Conservation (phyloP, 768 basidiomycete species). For the Mycena filopes region DNA sequence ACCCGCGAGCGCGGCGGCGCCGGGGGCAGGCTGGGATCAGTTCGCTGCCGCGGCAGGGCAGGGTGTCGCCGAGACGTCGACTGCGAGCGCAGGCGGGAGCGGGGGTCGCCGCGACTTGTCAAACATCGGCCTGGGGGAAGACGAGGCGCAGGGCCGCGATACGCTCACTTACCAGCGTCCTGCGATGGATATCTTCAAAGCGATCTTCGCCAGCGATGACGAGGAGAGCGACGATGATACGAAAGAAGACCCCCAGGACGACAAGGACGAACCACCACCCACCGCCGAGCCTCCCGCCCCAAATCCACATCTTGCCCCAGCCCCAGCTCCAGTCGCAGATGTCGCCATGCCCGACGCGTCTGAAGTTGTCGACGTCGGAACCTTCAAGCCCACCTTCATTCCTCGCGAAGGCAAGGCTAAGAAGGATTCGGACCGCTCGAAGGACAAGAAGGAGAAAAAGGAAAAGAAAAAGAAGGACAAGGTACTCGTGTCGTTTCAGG, state of each 20-base stretch:
- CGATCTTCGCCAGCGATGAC: slow-evolving; percentile 96
- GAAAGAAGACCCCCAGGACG: slow-evolving; percentile 53
- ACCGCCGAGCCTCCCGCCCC: slow-evolving; percentile 21
- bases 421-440: slow-evolving; percentile 37
- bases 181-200: slow-evolving; percentile 94
- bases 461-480: slow-evolving; percentile 67
- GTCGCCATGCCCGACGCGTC: slow-evolving; percentile 12
- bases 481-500: slow-evolving; percentile 70
- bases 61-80: slow-evolving; percentile 30
- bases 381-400: slow-evolving; percentile 92
- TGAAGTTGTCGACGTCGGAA: slow-evolving; percentile 58
- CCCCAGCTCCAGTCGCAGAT: slow-evolving; percentile 16
- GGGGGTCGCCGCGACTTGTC: slow-evolving; percentile 67
- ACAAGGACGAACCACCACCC: slow-evolving; percentile 34
- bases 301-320: slow-evolving; percentile 25
- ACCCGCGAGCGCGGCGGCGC: slow-evolving; percentile 35
- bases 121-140: slow-evolving; percentile 92
- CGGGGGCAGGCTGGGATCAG: slow-evolving; percentile 33
- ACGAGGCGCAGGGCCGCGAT: slow-evolving; percentile 88
- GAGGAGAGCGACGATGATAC: slow-evolving; percentile 85
- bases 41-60: slow-evolving; percentile 22
- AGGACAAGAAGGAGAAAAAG: slow-evolving; percentile 50
- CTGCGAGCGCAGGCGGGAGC: slow-evolving; percentile 35
- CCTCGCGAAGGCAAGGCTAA: slow-evolving; percentile 64
- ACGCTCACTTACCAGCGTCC: slow-evolving; percentile 91